Conservation (phyloP, 495 filamentous ascomycete genomes). For the Darksidea phi region DNA sequence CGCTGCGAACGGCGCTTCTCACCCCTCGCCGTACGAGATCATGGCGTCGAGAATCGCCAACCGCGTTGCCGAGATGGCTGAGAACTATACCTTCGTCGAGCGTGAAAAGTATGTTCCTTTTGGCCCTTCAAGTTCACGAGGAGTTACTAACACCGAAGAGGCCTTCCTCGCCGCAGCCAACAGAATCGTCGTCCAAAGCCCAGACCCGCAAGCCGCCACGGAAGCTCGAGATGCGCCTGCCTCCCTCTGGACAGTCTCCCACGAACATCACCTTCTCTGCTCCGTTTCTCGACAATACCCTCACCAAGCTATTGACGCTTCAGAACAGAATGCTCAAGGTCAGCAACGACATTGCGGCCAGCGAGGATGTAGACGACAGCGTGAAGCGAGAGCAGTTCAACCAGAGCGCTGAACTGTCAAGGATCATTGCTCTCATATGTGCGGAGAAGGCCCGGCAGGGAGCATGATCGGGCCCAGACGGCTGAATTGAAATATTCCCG, state of each 20-base stretch:
- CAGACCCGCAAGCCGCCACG: constrained; percentile 37
- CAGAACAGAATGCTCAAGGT: constrained; percentile 45
- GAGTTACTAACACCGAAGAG: constrained; percentile 6
- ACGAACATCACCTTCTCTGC: constrained; percentile 44
- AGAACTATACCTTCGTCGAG: constrained; percentile 48
- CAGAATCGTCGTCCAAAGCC: constrained; percentile 15
- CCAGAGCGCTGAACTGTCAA: constrained; percentile 43
- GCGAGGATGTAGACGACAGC: constrained; percentile 41
- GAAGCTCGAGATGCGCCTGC: constrained; percentile 46
- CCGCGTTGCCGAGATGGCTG: constrained; percentile 47
- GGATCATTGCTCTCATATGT: constrained; percentile 48
- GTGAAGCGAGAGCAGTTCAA: constrained; percentile 45
- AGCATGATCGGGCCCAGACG: constrained; percentile 3
- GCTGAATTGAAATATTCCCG: neutral
- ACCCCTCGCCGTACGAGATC: constrained; percentile 42
- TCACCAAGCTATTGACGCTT: constrained; percentile 44
- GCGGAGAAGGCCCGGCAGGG: constrained; percentile 48
- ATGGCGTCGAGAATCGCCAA: constrained; percentile 45
- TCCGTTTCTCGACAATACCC: constrained; percentile 48
- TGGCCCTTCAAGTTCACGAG: neutral
- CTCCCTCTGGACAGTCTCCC: constrained; percentile 12
- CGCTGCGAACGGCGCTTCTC: constrained; percentile 19
- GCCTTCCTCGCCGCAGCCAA: neutral
- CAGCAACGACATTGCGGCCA: constrained; percentile 39
- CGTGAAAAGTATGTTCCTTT: constrained; percentile 33